Evolutionary conservation across 2,329 filamentous ascomycete species (phyloP).

Genomic region (Aureobasidium sp.): DNA sequence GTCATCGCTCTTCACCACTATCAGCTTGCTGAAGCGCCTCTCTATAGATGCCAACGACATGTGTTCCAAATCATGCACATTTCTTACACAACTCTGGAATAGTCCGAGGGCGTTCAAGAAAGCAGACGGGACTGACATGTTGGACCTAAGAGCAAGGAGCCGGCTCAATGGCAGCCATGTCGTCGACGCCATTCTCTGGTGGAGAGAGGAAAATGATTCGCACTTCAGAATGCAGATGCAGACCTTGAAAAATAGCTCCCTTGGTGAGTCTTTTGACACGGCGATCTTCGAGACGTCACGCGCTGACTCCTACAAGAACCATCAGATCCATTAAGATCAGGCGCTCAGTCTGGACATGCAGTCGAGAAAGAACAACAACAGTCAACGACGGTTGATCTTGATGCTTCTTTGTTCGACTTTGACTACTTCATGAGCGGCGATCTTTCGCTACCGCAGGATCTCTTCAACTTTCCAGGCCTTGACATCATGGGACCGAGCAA

Average conservation of each 20-base stretch:
- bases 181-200: constrained; percentile 3
- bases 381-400: neutral
- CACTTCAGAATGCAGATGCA: constrained; percentile 4
- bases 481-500: neutral
- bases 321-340: neutral
- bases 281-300: neutral
- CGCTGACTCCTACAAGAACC: neutral
- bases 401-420: neutral
- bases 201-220: neutral
- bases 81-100: neutral
- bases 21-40: neutral
- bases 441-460: neutral
- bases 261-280: neutral
- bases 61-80: neutral
- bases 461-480: neutral
- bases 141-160: neutral
- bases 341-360: neutral
- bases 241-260: neutral
- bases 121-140: neutral
- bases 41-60: neutral
- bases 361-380: neutral
- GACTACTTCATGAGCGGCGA: constrained; percentile 4
- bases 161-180: neutral
- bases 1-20: neutral
- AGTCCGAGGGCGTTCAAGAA: constrained; percentile 2